Conservation (phyloP, 2,329 filamentous ascomycete genomes). For the Stachybotrys elegans region DNA sequence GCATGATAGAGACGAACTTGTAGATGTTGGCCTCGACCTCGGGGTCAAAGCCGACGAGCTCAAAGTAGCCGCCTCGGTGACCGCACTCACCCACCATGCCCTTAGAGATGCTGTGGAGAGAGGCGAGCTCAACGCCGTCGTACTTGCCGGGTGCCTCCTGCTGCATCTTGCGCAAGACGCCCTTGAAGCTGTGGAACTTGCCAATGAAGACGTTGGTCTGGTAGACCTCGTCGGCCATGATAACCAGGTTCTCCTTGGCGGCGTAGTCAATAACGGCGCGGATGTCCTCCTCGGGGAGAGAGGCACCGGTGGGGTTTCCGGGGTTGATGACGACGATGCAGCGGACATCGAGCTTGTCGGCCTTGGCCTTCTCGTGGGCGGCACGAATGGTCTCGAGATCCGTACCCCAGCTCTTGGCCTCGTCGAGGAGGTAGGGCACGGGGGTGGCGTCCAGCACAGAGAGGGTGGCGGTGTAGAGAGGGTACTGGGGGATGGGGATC, state of each 20-base stretch:
- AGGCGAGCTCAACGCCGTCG: constrained; percentile 82
- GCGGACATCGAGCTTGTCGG: constrained; percentile 77
- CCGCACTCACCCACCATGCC: constrained; percentile 99
- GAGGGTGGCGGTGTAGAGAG: constrained; percentile 92
- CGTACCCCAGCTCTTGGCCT: constrained; percentile 81
- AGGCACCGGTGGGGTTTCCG: constrained; percentile 93
- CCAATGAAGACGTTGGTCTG: constrained; percentile 97
- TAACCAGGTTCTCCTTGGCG: constrained; percentile 75
- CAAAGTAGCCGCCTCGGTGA: constrained; percentile 95
- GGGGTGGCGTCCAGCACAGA: constrained; percentile 77
- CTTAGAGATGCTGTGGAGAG: constrained; percentile 91
- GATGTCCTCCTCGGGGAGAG: constrained; percentile 73
- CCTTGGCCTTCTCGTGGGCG: constrained; percentile 68
- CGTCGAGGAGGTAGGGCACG: constrained; percentile 92
- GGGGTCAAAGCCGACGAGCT: constrained; percentile 83
- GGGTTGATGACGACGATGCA: constrained; percentile 98
- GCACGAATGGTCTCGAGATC: constrained; percentile 72
- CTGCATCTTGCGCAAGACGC: constrained; percentile 76
- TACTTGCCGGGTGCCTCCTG: constrained; percentile 69
- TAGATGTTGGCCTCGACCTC: constrained; percentile 91
- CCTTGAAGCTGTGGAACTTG: constrained; percentile 94
- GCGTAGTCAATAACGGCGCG: constrained; percentile 83
- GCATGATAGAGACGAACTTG: constrained; percentile 96
- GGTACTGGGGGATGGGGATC: constrained; percentile 95
- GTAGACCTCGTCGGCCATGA: constrained; percentile 97